Conservation (phyloP, 306 rosid genomes). For the Quercus cerris region DNA sequence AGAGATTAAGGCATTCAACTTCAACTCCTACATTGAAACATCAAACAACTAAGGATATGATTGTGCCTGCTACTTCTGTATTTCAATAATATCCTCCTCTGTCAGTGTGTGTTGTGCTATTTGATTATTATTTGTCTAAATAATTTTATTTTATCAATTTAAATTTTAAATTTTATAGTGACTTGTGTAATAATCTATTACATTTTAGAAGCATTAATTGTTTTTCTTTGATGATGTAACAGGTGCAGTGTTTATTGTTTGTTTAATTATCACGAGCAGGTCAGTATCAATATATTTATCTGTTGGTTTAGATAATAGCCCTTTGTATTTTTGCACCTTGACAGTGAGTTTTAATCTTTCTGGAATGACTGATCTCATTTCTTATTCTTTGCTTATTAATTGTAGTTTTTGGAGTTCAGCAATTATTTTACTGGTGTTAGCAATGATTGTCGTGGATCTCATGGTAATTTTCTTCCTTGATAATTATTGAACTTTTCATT, state of each 20-base stretch:
- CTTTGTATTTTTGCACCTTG: slow-evolving; percentile 2
- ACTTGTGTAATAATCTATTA: slow-evolving; percentile 12
- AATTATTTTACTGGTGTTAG: slow-evolving; percentile 85
- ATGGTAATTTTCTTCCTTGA: slow-evolving; percentile 54
- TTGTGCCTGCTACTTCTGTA: background rate
- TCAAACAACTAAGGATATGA: background rate
- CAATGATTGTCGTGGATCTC: slow-evolving; percentile 90
- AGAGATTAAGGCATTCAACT: no score
- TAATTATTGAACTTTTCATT: slow-evolving; percentile 1
- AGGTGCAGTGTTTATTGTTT: slow-evolving; percentile 99
- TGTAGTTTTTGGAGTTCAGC: slow-evolving; percentile 94
- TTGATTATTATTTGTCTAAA: background rate
- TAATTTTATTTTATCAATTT: background rate
- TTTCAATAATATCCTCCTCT: background rate
- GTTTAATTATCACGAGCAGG: slow-evolving; percentile 88
- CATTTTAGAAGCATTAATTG: slow-evolving; percentile 23
- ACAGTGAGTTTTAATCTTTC: slow-evolving; percentile 15
- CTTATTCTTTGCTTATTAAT: slow-evolving; percentile 21
- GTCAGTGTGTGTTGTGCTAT: background rate
- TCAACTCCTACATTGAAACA: no score
- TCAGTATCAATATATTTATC: slow-evolving; percentile 34
- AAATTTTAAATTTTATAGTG: background rate
- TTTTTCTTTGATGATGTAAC: slow-evolving; percentile 36
- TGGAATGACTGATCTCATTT: slow-evolving; percentile 17
- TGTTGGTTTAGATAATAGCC: slow-evolving; percentile 9